Base-by-base conservation (phyloP, 1,284 basidiomycete genomes). In the Pseudozyma pruni region DNA sequence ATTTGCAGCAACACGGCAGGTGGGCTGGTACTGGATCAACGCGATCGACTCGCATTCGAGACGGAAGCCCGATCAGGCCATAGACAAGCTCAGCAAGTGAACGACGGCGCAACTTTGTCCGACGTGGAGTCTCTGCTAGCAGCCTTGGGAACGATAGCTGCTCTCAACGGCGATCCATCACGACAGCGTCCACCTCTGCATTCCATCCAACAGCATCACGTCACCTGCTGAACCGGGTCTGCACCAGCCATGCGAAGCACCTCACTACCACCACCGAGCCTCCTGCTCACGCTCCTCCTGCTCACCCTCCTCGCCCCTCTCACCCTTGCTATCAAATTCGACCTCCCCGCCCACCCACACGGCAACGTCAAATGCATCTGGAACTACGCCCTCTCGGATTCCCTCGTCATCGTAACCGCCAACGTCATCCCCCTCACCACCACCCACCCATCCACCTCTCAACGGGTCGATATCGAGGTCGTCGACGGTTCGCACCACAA, bases 401-500 rank as follows among this genome's bases (percentile, higher is more conserved):
- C 79, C 7, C 75, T 82, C 38, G 79, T 80, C 39, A 69, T 98
- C 73, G 92, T 97, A 73, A 97, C 95, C 0, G 93, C 93, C 54
- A 95, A 95, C 80, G 89, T 94, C 34, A 88, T 89, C 0, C 86
- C 89, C 0, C 48, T 47, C 32, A 64, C 63, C 39, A 70, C 68
- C 8, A 44, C 63, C 22, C 46, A 71, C 20, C 79, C 80, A 43
- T 72, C 68, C 8, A 44, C 63, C 22, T 48, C 71, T 20, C 79
- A 81, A 43, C 68, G 69, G 19, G 47, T 97, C 37, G 95, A 98
- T 85, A 87, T 98, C 68, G 92, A 96, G 81, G 93, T 98, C 66
- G 85, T 97, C 51, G 96, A 98, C 84, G 92, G 93, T 11, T 90
- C 89, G 49, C 86, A 90, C 42, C 88, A 90, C 81, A 89, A 89